Conservation (phyloP, 2,329 filamentous ascomycete species). For the Ophiocordyceps australis region DNA sequence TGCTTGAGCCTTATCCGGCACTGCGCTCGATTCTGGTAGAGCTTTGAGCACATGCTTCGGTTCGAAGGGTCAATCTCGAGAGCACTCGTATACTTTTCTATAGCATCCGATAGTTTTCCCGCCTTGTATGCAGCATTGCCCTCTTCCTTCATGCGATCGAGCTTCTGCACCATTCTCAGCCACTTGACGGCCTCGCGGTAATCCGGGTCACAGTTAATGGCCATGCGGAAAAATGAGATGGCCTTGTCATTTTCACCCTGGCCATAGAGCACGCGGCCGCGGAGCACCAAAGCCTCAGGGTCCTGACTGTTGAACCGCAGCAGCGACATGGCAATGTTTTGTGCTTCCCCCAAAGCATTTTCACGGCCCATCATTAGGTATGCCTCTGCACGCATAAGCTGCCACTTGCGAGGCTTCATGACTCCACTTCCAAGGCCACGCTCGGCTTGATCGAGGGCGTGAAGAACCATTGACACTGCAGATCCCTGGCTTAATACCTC, state of each 20-base stretch:
- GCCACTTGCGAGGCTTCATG: conserved; percentile 78
- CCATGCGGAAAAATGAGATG: conserved; percentile 79
- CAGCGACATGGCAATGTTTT: conserved; percentile 79
- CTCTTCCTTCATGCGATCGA: conserved; percentile 85
- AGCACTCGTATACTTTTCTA: conserved; percentile 70
- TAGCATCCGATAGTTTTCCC: conserved; percentile 59
- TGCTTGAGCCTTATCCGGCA: conserved; percentile 73
- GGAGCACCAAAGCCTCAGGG: conserved; percentile 79
- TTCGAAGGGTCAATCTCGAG: conserved; percentile 75
- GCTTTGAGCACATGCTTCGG: conserved; percentile 85
- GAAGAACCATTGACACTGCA: conserved; percentile 77
- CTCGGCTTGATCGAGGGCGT: conserved; percentile 82
- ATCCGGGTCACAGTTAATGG: conserved; percentile 79
- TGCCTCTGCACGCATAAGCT: conserved; percentile 78
- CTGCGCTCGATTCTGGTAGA: conserved; percentile 82
- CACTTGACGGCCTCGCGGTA: conserved; percentile 78
- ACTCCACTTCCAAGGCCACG: conserved; percentile 59
- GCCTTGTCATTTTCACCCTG: conserved; percentile 94
- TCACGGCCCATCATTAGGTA: conserved; percentile 82
- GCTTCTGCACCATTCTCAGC: conserved; percentile 74
- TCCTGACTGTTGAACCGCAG: conserved; percentile 78
- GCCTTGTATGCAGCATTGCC: conserved; percentile 84
- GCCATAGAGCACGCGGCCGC: conserved; percentile 72
- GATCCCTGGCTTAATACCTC: conserved; percentile 57
- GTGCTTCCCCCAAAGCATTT: conserved; percentile 79